Base-by-base conservation (phyloP, 2,329 filamentous ascomycete genomes). In the Penicillium decumbens region DNA sequence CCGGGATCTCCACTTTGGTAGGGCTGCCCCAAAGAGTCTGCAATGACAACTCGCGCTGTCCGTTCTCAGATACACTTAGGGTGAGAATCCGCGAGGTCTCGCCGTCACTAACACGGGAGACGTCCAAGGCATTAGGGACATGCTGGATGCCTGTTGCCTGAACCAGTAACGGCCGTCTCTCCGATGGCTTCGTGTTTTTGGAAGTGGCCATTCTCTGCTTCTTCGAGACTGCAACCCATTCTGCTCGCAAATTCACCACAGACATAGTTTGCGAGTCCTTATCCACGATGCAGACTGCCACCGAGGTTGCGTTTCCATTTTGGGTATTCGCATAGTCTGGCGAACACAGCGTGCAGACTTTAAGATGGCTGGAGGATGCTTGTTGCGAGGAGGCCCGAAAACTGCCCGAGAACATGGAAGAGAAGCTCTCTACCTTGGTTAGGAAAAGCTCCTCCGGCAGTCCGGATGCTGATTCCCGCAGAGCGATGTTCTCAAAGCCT, bases 21-120 rank as follows among this genome's bases (percentile, higher is more conserved):
- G 87, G 75, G 45, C 80, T 79, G 49, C 84, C 84, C 87, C 87
- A 91, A 0, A 86, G 87, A 5, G 85, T 85, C 66, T 90, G 87
- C 8, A 88, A 72, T 56, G 84, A 88, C 13, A 92, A 69, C 61
- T 87, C 82, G 41, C 81, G 79, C 27, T 79, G 77, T 1, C 85
- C 84, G 55, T 82, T 75, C 43, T 78, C 77, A 23, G 82, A 80
- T 58, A 85, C 80, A 3, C 83, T 86, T 12, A 92, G 71, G 24
- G 88, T 82, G 2, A 90, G 71, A 44, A 91, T 85, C 55, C 84
- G 82, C 28, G 84, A 82, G 46, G 86, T 75, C 24, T 78, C 75
- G 1, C 83, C 83, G 65, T 91, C 87, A 4, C 77, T 75, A 38
- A 91, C 68, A 59, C 83, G 87, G 67, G 85, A 88, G 6, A 85